These are phyloP conservation scores for Physcomitrellopsis africana DNA, from an alignment of 225 moss, liverwort and hornwort genomes.

Conservation along the genomic window DNA sequence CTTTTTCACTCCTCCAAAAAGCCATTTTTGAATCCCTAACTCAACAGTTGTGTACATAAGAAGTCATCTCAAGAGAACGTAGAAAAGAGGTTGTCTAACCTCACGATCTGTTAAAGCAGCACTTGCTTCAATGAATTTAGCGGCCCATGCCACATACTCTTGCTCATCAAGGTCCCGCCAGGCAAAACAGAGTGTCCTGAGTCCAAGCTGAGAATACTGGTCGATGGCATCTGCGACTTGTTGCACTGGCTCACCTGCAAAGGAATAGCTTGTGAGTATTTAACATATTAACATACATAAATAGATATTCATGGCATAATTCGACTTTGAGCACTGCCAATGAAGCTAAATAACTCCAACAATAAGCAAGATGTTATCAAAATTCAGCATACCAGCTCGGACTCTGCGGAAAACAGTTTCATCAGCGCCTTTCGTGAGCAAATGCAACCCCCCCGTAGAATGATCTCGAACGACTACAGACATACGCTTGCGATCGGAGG, in stretches of 20 bases:
- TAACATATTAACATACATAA: not conserved
- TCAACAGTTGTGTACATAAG: not conserved
- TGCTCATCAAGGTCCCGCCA: constrained; percentile 88
- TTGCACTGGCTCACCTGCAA: constrained; percentile 74
- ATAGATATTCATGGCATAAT: constrained; percentile 12
- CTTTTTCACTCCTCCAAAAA: not conserved
- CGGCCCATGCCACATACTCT: constrained; percentile 76
- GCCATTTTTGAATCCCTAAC: not conserved
- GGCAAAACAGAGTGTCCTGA: constrained; percentile 92
- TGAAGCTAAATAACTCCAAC: not conserved
- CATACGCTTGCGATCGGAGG: constrained; percentile 98
- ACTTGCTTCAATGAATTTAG: constrained; percentile 82
- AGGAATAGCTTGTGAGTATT: constrained; percentile 25
- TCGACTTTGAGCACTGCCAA: constrained; percentile 12
- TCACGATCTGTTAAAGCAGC: constrained; percentile 74
- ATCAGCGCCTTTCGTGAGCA: constrained; percentile 95
- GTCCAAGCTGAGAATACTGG: constrained; percentile 83
- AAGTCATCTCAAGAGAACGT: constrained; percentile 10
- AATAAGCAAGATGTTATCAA: constrained; percentile 17
- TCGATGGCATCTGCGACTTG: constrained; percentile 75
- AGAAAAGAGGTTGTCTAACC: constrained; percentile 49
- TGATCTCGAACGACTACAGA: constrained; percentile 82
- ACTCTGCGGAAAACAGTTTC: constrained; percentile 75
- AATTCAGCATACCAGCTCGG: constrained; percentile 57
- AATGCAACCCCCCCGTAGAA: constrained; percentile 55